Percentiles rank a stretch among this genome's conserved stretches.
Evolutionary conservation across 1,284 basidiomycete species (phyloP).

Genomic region (Kalmanozyma brasiliensis): DNA sequence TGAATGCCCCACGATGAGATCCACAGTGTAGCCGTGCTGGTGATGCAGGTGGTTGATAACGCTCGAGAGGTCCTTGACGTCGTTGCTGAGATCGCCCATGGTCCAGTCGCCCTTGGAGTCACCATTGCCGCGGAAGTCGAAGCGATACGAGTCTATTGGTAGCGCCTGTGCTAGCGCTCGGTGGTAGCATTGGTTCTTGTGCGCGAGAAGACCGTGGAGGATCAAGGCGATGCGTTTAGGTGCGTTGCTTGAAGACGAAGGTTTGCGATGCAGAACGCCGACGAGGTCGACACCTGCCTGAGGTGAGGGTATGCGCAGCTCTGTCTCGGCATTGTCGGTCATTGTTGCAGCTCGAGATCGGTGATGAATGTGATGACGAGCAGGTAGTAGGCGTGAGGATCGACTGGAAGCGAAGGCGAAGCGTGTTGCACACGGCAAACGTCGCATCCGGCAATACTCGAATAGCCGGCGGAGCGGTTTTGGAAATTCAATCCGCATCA

Average conservation of each 20-base stretch:
- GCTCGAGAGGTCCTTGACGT: conserved; percentile 31
- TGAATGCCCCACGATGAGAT: conserved; percentile 33
- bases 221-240: conserved; percentile 39
- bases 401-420: too few relatives aligned
- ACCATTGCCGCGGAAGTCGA: conserved; percentile 75
- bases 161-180: conserved; percentile 75
- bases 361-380: background rate
- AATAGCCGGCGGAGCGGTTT: too few relatives aligned
- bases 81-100: conserved; percentile 21
- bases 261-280: conserved; percentile 22
- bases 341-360: conserved; percentile 6
- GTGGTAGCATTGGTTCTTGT: conserved; percentile 79
- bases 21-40: conserved; percentile 10
- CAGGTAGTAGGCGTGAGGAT: background rate
- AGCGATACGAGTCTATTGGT: conserved; percentile 81
- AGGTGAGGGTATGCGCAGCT: conserved; percentile 20
- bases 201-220: conserved; percentile 54
- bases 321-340: conserved; percentile 6
- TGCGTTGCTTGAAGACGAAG: conserved; percentile 1
- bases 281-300: conserved; percentile 17
- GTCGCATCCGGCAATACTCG: background rate
- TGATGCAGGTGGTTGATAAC: conserved; percentile 23
- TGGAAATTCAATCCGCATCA: background rate
- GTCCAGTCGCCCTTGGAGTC: conserved; percentile 30
- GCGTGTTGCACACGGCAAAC: too few relatives aligned